Evolutionary conservation across 2,329 filamentous ascomycete species (phyloP), one percentile per base, ranked within the genome.

Genomic region (Emergomyces orientalis): DNA sequence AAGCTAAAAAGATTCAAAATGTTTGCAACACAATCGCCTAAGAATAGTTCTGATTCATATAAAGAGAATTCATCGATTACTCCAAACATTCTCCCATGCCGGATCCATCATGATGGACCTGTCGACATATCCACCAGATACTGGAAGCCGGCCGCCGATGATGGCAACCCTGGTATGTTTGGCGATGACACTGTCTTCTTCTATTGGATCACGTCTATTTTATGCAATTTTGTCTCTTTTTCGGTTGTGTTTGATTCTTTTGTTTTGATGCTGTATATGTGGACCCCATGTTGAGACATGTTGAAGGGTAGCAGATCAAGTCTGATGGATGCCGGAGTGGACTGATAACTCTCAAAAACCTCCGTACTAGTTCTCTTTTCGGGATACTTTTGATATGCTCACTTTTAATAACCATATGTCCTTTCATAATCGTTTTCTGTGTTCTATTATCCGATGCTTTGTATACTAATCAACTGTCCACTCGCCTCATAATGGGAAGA

Each of bases 1-100:
- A 34, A 45, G 27, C 27, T 34, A 27, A 34, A 25, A 27, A 19
- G 51, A 3, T 9, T 6, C 32, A 55, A 30, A 17, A 62, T 62
- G 60, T 57, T 54, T 30, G 49, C 60, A n/a, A 39, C 57, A 39
- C 60, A 34, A 14, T n/a, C 41, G 17, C 14, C 39, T 47, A 59
- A 59, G 41, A 45, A 32, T 11, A 47, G 25, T 4, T 34, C 56
- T 27, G 39, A 45, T 32, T 43, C 25, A 27, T 5, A 47, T 34
- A 14, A 14, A 22, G 27, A 47, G 27, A 22, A 14, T 47, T 32
- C 25, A 9, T 45, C 39, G 47, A 34, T 79, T 62, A 84, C 80
- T 0, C 84, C 88, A 3, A 88, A 96, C 70, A 78, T 96, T 25
- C 81, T 97, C 17, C 91, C 92, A 3, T 94, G 90, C 70, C 84